Evolutionary conservation across 257 asterid genomes (phyloP).

Genomic region (Linaria vulgaris): DNA sequence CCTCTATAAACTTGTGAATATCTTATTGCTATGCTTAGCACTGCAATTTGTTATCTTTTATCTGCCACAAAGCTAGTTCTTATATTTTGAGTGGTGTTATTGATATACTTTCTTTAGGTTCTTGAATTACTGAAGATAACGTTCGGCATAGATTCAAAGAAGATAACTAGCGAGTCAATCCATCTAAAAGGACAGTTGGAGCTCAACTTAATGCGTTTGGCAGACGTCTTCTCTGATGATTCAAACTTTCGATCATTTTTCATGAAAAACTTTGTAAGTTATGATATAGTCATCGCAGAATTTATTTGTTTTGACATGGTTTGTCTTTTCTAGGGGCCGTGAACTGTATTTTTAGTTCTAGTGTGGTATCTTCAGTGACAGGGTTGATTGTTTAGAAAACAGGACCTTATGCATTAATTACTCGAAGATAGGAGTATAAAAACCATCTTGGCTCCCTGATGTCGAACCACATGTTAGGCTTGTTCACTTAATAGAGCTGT

Average conservation of each 20-base stretch:
- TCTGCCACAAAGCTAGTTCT: conserved; percentile 1
- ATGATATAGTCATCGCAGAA: conserved; percentile 12
- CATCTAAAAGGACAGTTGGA: conserved; percentile 87
- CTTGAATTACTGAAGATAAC: conserved; percentile 80
- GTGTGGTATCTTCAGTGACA: conserved; percentile 9
- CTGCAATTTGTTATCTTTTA: conserved; percentile 17
- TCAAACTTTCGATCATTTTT: conserved; percentile 84
- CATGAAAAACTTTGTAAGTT: conserved; percentile 77
- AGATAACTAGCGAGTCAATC: conserved; percentile 39
- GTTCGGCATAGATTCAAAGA: conserved; percentile 58
- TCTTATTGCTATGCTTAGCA: not conserved
- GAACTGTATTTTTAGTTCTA: conserved; percentile 8
- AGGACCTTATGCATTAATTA: not conserved
- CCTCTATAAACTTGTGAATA: not conserved
- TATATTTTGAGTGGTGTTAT: conserved; percentile 24
- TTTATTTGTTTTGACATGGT: conserved; percentile 6
- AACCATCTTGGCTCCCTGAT: conserved; percentile 1
- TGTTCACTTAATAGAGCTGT: not conserved
- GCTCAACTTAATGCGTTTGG: conserved; percentile 92
- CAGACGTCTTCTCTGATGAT: conserved; percentile 94
- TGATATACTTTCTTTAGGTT: conserved; percentile 52
- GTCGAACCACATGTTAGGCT: conserved; percentile 5
- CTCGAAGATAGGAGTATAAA: conserved; percentile 1
- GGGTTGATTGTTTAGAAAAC: not conserved
- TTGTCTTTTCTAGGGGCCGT: not conserved